phyloP scores from a whole-genome alignment of 2,329 filamentous ascomycete species.

The Myriangium duriaei region DNA sequence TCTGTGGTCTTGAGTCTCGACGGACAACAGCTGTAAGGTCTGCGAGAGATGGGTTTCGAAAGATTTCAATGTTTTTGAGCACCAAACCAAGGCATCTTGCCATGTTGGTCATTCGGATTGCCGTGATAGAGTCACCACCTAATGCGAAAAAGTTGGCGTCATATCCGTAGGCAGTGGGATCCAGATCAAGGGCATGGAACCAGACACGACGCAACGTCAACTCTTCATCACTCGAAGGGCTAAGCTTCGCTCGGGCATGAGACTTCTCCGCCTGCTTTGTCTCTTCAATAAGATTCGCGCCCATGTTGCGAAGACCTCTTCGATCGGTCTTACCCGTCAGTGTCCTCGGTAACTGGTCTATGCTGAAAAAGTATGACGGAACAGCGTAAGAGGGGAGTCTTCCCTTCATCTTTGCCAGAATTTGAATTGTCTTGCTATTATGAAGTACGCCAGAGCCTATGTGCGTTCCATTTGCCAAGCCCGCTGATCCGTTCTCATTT shows the following conservation, averaged over 20 bases:
- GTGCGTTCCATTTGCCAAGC: conserved; percentile 5
- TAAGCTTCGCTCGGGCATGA: conserved; percentile 40
- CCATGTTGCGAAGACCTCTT: conserved; percentile 15
- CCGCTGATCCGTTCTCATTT: not conserved
- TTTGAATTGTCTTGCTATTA: no score
- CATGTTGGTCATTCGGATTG: conserved; percentile 32
- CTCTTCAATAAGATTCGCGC: conserved; percentile 12
- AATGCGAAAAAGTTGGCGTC: conserved; percentile 35
- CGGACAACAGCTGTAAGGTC: conserved; percentile 37
- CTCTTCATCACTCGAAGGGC: conserved; percentile 11
- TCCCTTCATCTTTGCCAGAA: conserved; percentile 10
- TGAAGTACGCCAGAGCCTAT: no score
- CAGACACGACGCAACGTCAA: conserved; percentile 6
- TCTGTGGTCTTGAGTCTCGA: no score
- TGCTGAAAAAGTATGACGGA: conserved; percentile 31
- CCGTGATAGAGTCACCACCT: conserved; percentile 35
- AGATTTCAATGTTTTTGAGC: conserved; percentile 32
- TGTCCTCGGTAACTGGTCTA: conserved; percentile 31
- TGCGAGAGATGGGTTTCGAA: conserved; percentile 30
- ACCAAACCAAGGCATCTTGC: conserved; percentile 24
- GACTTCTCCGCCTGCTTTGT: conserved; percentile 2
- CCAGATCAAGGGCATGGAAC: conserved; percentile 6
- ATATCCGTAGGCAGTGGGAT: conserved; percentile 18
- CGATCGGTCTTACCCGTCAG: conserved; percentile 32
- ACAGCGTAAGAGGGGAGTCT: conserved; percentile 26